Evolutionary conservation across 139 green algal species (phyloP).

Genomic region (Closterium sp.): DNA sequence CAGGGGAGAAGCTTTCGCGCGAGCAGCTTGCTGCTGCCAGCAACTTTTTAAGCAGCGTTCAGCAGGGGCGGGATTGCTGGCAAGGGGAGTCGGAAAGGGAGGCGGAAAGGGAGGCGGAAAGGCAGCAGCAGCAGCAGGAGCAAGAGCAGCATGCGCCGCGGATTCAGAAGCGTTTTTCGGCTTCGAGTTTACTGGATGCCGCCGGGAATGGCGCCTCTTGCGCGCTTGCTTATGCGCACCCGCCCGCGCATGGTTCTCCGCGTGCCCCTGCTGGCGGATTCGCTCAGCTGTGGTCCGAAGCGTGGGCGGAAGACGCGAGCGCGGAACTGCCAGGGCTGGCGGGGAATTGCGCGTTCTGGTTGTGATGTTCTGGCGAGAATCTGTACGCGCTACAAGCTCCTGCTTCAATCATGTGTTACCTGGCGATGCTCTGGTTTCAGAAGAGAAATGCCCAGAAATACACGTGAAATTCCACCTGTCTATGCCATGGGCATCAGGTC

Average conservation of each 20-base stretch:
- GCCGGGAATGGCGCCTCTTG: no score
- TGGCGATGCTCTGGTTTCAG: background rate
- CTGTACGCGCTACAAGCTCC: background rate
- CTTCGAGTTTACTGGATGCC: no score
- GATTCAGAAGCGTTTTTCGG: no score
- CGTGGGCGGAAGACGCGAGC: background rate
- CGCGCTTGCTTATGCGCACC: no score
- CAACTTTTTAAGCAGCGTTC: background rate
- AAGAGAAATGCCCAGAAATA: background rate
- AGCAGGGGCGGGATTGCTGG: background rate
- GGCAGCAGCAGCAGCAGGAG: background rate
- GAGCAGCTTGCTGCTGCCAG: background rate
- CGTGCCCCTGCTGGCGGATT: background rate
- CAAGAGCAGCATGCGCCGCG: no score
- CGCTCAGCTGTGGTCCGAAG: background rate
- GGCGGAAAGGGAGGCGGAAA: background rate
- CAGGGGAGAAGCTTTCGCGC: background rate
- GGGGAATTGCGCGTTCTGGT: background rate
- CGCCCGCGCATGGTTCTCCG: background rate
- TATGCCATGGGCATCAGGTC: no score
- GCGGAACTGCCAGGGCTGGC: background rate
- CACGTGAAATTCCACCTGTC: no score
- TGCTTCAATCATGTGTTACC: background rate
- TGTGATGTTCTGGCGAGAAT: background rate
- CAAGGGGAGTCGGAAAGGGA: background rate